Evolutionary conservation across 2,329 filamentous ascomycete genomes (phyloP).

Genomic region (Diaporthe batatas): DNA sequence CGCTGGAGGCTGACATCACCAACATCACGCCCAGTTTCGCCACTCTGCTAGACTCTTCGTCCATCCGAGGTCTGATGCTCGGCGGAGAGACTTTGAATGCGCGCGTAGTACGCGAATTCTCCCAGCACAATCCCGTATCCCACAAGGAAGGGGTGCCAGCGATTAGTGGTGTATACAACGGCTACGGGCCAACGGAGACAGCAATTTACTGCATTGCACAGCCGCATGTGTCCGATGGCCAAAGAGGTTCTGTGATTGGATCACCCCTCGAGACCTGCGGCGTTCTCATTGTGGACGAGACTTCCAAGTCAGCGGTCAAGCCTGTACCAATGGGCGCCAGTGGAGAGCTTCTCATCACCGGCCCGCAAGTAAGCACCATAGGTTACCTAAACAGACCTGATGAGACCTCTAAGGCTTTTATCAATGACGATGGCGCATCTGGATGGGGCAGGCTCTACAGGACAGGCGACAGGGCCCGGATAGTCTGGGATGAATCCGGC

Average conservation of each 20-base stretch:
- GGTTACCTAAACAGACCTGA: conserved; percentile 40
- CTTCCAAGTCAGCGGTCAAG: conserved; percentile 24
- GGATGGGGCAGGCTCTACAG: conserved; percentile 41
- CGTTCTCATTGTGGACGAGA: conserved; percentile 48
- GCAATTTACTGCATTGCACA: conserved; percentile 46
- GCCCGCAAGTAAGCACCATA: conserved; percentile 44
- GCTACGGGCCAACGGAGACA: conserved; percentile 49
- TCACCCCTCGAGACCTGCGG: conserved; percentile 52
- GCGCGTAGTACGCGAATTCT: conserved; percentile 51
- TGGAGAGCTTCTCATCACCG: conserved; percentile 43
- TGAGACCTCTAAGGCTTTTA: conserved; percentile 40
- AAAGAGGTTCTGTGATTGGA: conserved; percentile 54
- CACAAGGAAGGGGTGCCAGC: conserved; percentile 38
- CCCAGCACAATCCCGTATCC: conserved; percentile 39
- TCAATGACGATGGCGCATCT: conserved; percentile 23
- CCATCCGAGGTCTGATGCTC: conserved; percentile 49
- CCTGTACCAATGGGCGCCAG: conserved; percentile 42
- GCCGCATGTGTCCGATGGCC: conserved; percentile 43
- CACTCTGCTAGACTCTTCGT: conserved; percentile 27
- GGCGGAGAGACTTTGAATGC: conserved; percentile 53
- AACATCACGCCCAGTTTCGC: conserved; percentile 55
- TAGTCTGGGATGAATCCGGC: conserved; percentile 43
- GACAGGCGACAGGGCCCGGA: conserved; percentile 44
- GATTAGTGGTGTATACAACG: conserved; percentile 45
- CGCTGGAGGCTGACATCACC: conserved; percentile 52